A percentile compares a stretch with the other conserved stretches of the same genome.
phyloP scores from a whole-genome alignment of 2,329 filamentous ascomycete genomes.

The Botrytis byssoidea region DNA sequence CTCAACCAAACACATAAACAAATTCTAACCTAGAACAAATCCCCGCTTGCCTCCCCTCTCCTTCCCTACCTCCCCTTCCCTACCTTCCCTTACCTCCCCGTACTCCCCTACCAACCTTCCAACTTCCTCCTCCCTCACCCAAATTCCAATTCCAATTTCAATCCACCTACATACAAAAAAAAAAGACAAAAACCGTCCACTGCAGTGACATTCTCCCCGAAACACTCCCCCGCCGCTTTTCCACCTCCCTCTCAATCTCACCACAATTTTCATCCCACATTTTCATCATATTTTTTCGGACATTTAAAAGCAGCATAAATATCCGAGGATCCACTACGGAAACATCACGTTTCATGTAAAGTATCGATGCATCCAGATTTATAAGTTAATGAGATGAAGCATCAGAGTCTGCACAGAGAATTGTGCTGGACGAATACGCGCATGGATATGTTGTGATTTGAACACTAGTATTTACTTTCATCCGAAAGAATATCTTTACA shows the following conservation, averaged over 20 bases:
- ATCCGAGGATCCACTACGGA: not conserved
- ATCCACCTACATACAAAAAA: too few species aligned
- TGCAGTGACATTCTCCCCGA: not conserved
- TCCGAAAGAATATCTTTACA: not conserved
- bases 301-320: not conserved
- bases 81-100: too few species aligned
- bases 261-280: not conserved
- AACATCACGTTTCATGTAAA: conserved; percentile 1
- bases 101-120: too few species aligned
- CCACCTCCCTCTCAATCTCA: not conserved
- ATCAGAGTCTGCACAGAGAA: not conserved
- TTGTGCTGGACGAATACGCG: not conserved
- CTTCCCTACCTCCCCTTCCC: too few species aligned
- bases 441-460: not conserved
- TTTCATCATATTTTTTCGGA: not conserved
- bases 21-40: not conserved
- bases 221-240: not conserved
- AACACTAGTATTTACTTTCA: not conserved
- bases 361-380: not conserved
- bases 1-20: not conserved
- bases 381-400: not conserved
- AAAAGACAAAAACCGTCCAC: too few species aligned
- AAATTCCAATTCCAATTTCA: too few species aligned
- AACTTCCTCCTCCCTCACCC: too few species aligned
- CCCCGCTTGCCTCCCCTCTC: not conserved